These are phyloP conservation scores for Penicillium sp. DNA, from an alignment of 2,329 filamentous ascomycete genomes.

Conservation along the genomic window DNA sequence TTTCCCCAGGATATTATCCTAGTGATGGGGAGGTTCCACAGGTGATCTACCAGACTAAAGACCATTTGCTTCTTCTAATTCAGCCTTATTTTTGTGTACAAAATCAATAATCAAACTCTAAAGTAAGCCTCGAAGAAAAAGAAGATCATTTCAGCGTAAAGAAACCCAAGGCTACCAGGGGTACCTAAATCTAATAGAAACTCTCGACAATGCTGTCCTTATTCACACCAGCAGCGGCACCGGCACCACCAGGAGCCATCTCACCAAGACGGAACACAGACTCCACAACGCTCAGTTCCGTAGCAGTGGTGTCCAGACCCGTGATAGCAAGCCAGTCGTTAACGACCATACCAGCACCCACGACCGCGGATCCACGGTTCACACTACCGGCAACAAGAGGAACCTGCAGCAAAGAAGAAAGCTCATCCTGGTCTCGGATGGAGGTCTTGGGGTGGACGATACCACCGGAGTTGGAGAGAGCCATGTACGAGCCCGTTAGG, in stretches of 20 bases:
- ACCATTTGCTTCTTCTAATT: neutral
- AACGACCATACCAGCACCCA: slow-evolving; percentile 96
- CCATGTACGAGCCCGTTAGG: slow-evolving; percentile 94
- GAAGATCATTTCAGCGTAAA: slow-evolving; percentile 12
- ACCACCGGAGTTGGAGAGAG: slow-evolving; percentile 90
- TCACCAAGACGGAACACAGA: slow-evolving; percentile 93
- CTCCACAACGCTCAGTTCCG: slow-evolving; percentile 94
- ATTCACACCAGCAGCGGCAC: slow-evolving; percentile 52
- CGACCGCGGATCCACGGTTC: slow-evolving; percentile 88
- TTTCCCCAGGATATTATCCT: neutral
- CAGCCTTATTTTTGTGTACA: neutral
- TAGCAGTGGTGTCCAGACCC: slow-evolving; percentile 92
- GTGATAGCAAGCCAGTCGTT: slow-evolving; percentile 98
- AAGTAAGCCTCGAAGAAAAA: slow-evolving; percentile 7
- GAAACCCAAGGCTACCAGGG: slow-evolving; percentile 2
- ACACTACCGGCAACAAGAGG: slow-evolving; percentile 92
- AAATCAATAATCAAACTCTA: neutral
- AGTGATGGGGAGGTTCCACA: too few relatives aligned
- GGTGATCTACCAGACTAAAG: neutral
- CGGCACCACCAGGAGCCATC: slow-evolving; percentile 68
- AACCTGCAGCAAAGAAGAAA: slow-evolving; percentile 89
- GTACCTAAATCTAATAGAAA: slow-evolving; percentile 71
- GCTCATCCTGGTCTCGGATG: slow-evolving; percentile 97
- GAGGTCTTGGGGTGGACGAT: slow-evolving; percentile 96
- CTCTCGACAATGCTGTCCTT: slow-evolving; percentile 99